phyloP scores from a whole-genome alignment of 192 early-diverging fungal species.

The Rhizophagus clarus region DNA sequence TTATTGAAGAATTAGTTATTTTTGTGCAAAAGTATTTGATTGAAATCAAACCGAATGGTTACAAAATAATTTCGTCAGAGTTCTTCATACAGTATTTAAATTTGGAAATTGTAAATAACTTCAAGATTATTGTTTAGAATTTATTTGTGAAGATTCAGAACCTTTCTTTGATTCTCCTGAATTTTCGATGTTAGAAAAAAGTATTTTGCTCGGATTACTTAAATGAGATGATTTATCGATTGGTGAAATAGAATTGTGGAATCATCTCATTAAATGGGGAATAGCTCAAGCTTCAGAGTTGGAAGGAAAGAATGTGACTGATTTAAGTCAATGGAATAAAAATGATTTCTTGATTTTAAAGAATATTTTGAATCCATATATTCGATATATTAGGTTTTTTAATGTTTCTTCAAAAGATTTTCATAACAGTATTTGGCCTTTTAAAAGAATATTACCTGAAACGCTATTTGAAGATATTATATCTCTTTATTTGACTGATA shows the following conservation, averaged over 20 bases:
- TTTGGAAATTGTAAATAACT: neutral
- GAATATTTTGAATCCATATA: neutral
- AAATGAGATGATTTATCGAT: conserved; percentile 6
- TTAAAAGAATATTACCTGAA: neutral
- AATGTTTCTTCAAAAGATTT: conserved; percentile 18
- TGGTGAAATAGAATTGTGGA: conserved; percentile 22
- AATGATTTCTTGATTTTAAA: neutral
- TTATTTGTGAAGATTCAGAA: conserved; percentile 1
- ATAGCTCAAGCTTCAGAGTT: neutral
- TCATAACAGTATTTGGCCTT: neutral
- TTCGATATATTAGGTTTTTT: conserved; percentile 4
- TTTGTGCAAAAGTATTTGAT: conserved; percentile 11
- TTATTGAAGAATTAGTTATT: conserved; percentile 19
- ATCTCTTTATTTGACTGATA: neutral
- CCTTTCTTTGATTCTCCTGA: conserved; percentile 3
- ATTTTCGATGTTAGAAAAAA: conserved; percentile 9
- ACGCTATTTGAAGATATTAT: neutral
- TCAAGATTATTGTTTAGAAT: conserved; percentile 14
- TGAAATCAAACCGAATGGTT: conserved; percentile 13
- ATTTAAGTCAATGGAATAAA: neutral
- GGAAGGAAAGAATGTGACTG: neutral
- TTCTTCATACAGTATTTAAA: neutral
- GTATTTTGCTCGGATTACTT: conserved; percentile 11
- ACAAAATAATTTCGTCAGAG: neutral
- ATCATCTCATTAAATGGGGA: conserved; percentile 26